These are phyloP conservation scores for Amaranthus hypochondriacus DNA, from an alignment of 148 eudicot species.

Conservation along the genomic window DNA sequence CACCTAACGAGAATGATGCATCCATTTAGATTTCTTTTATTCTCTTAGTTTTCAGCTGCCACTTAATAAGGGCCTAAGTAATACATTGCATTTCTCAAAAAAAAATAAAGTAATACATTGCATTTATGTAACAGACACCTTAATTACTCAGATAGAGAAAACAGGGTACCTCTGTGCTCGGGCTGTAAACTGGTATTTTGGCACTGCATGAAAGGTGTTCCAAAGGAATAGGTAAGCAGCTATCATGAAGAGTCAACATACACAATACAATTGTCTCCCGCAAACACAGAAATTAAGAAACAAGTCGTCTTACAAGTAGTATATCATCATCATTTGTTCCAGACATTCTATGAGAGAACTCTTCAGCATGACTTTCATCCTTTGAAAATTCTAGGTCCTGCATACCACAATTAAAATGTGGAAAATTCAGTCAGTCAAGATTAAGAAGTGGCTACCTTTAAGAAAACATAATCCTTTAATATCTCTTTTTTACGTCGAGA, in stretches of 20 bases:
- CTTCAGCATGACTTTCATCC: conserved; percentile 17
- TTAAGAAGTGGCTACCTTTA: neutral
- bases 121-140: neutral
- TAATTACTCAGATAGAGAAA: neutral
- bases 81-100: neutral
- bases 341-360: conserved; percentile 6
- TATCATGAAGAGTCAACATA: neutral
- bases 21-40: neutral
- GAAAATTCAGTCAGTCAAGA: conserved; percentile 1
- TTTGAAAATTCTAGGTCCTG: conserved; percentile 22
- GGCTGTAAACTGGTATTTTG: conserved; percentile 25
- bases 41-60: neutral
- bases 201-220: conserved; percentile 29
- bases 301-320: conserved; percentile 14
- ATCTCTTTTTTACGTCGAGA: neutral
- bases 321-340: conserved; percentile 21
- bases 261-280: neutral
- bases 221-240: neutral
- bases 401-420: neutral
- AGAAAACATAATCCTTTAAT: neutral
- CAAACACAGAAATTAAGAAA: neutral
- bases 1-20: neutral
- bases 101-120: neutral
- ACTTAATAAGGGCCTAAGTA: neutral
- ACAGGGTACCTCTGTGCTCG: conserved; percentile 37